phyloP scores from a whole-genome alignment of 2,329 filamentous ascomycete species.

The Diaporthe australafricana region DNA sequence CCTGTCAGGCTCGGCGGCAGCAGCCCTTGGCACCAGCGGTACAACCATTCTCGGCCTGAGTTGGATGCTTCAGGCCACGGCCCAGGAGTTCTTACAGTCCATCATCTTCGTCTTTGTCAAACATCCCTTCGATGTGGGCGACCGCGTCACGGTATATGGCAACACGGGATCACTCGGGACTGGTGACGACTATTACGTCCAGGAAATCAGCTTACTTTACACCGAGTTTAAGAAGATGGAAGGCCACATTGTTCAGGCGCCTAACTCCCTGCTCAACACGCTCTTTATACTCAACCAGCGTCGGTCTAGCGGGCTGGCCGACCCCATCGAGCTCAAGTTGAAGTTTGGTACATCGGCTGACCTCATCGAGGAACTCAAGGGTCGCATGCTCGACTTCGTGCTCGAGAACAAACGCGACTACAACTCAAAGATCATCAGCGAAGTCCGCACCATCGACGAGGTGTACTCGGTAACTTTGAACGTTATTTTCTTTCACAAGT shows the following conservation, averaged over 20 bases:
- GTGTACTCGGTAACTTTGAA: conserved; percentile 90
- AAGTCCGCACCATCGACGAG: conserved; percentile 81
- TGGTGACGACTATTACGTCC: conserved; percentile 96
- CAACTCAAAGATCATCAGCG: conserved; percentile 66
- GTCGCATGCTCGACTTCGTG: conserved; percentile 85
- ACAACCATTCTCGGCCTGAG: conserved; percentile 89
- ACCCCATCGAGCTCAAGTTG: conserved; percentile 85
- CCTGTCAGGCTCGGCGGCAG: conserved; percentile 89
- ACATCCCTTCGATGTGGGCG: conserved; percentile 96
- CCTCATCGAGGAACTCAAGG: conserved; percentile 85
- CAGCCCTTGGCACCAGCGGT: conserved; percentile 89
- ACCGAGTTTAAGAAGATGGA: conserved; percentile 99
- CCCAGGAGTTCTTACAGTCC: conserved; percentile 94
- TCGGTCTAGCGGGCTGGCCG: conserved; percentile 87
- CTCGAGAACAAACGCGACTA: conserved; percentile 84
- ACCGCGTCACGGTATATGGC: conserved; percentile 91
- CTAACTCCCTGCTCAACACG: conserved; percentile 92
- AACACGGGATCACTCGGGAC: conserved; percentile 82
- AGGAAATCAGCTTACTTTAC: conserved; percentile 91
- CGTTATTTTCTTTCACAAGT: conserved; percentile 97
- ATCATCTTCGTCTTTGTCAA: conserved; percentile 97
- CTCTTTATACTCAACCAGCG: conserved; percentile 96
- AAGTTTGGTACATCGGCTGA: conserved; percentile 88
- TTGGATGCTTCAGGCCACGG: conserved; percentile 92
- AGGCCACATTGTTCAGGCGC: conserved; percentile 94